These are phyloP conservation scores for Volvox reticuliferus DNA, from an alignment of 139 green algal genomes.

Conservation along the genomic window DNA sequence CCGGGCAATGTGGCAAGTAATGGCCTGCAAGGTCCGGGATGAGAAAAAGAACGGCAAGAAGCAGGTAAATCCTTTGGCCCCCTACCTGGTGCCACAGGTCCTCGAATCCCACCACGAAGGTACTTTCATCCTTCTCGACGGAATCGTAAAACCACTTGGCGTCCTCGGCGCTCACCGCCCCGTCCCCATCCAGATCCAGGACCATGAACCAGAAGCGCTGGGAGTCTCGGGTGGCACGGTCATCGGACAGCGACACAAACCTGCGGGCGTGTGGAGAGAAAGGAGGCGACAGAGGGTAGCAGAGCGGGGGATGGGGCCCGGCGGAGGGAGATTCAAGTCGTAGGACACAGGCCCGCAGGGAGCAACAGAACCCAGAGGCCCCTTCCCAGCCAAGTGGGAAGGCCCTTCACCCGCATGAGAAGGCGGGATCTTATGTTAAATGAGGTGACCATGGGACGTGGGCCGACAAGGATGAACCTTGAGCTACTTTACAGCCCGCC, in stretches of 20 bases:
- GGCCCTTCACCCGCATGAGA: too few relatives aligned
- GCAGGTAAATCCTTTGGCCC: too few relatives aligned
- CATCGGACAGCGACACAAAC: conserved; percentile 62
- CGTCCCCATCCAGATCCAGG: conserved; percentile 62
- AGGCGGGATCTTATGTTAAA: too few relatives aligned
- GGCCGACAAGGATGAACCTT: too few relatives aligned
- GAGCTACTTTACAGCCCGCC: too few relatives aligned
- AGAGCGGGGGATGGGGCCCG: background rate
- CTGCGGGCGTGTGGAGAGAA: background rate
- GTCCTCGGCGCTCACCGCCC: conserved; percentile 49
- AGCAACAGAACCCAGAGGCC: too few relatives aligned
- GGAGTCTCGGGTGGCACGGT: conserved; percentile 51
- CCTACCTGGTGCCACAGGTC: conserved; percentile 67
- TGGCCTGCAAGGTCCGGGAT: too few relatives aligned
- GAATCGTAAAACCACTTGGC: conserved; percentile 61
- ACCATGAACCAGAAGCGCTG: conserved; percentile 71
- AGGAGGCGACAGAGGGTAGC: background rate
- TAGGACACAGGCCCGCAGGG: too few relatives aligned
- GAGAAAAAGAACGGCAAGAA: too few relatives aligned
- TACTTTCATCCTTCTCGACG: conserved; percentile 51
- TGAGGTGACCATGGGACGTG: too few relatives aligned
- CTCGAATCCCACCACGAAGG: conserved; percentile 61
- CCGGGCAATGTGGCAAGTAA: too few relatives aligned
- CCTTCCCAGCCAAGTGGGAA: too few relatives aligned
- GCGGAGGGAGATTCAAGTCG: background rate